Evolutionary conservation across 192 early-diverging fungal species (phyloP).

Genomic region (Mortierella antarctica): DNA sequence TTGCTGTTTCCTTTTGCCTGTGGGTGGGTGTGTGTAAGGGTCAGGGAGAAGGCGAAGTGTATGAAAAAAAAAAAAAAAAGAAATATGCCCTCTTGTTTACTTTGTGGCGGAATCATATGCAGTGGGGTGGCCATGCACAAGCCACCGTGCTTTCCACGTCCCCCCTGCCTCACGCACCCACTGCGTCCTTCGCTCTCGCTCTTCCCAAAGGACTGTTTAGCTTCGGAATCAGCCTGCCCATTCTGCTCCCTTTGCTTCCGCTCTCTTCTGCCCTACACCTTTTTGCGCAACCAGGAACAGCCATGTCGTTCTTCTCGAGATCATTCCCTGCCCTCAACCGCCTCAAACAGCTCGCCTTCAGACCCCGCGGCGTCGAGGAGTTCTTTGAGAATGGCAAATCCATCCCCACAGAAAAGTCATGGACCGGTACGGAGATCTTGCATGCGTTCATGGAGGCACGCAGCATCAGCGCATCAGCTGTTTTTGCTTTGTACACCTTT

Average conservation of each 20-base stretch:
- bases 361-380: slow-evolving; percentile 69
- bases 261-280: neutral
- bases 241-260: neutral
- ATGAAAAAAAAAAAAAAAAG: slow-evolving; percentile 27
- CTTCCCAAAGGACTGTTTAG: neutral
- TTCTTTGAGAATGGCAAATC: slow-evolving; percentile 68
- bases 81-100: slow-evolving; percentile 6
- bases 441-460: neutral
- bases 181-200: too few species aligned
- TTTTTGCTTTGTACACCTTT: neutral
- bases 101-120: neutral
- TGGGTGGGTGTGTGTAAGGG: neutral
- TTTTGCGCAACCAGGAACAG: neutral
- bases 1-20: neutral
- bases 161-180: too few species aligned
- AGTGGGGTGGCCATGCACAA: neutral
- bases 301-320: slow-evolving; percentile 55
- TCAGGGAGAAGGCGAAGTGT: neutral
- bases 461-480: neutral
- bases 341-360: slow-evolving; percentile 59
- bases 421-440: slow-evolving; percentile 52
- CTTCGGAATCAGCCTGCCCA: neutral
- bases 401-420: slow-evolving; percentile 58
- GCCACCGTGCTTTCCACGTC: neutral
- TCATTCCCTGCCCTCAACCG: slow-evolving; percentile 49